Base-by-base conservation (phyloP, 2,329 filamentous ascomycete species). In the Sporothrix brunneoviolacea region DNA sequence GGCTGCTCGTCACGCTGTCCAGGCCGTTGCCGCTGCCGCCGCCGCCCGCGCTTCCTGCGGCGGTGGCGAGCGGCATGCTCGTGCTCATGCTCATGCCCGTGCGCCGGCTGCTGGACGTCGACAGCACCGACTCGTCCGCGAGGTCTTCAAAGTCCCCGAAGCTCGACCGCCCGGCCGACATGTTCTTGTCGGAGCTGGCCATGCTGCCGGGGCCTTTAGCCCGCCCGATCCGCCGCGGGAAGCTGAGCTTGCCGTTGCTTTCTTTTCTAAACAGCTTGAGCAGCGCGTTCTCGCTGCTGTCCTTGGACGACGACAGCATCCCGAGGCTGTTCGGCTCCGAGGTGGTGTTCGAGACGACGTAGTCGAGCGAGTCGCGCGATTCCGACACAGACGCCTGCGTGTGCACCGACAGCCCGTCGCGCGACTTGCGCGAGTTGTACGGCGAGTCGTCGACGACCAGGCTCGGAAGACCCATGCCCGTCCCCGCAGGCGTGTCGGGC, bases 241-340 rank as follows among this genome's bases (percentile, higher is more conserved):
- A 68, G 62, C 78, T 79, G 62, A 84, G 84, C 66, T 84, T 84
- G 64, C 78, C 75, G 7, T 79, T 80, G 62, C 79, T 83, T 44
- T 80, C 78, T 66, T 84, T 84, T 28, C 81, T 77, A 50, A 84
- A 96, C 43, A 84, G 70, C 62, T 82, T 78, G 61, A 75, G 70
- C 57, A 83, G 68, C 48, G 79, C 77, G 55, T 79, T 79, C 47
- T 81, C 77, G 32, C 44, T 35, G 43, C 39, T 54, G 41, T 67
- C 65, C 54, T 65, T 66, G 55, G 59, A 61, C 50, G 55, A 73
- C 68, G 50, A 80, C 70, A 63, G 66, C 16, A 68, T 56, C 9
- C 49, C 47, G 10, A 67, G 61, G 39, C 70, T 70, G 19, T 61
- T 59, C 16, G 74, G 66, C 33, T 84, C 80, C 5, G 77, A 80